Percentiles rank a stretch among this genome's conserved stretches.
phyloP scores from a whole-genome alignment of 345 rosid species.

The Camelina neglecta region DNA sequence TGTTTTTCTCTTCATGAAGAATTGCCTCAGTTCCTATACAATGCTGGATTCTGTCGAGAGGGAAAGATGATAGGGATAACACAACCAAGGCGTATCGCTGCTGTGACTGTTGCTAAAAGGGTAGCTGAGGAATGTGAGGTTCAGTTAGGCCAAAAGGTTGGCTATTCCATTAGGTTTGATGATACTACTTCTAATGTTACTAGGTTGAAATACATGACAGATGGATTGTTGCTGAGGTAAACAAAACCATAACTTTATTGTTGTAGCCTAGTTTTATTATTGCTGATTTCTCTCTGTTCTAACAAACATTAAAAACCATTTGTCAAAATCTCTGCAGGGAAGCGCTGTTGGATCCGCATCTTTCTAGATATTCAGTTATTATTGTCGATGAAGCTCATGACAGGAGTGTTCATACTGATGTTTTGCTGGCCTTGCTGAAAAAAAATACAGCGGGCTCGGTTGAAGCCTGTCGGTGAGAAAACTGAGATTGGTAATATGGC shows the following conservation, averaged over 20 bases:
- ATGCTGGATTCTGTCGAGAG: conserved; percentile 75
- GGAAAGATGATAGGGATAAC: conserved; percentile 82
- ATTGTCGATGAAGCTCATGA: conserved; percentile 97
- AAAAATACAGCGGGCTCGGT: conserved; percentile 67
- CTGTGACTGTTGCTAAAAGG: conserved; percentile 82
- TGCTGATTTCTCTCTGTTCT: conserved; percentile 22
- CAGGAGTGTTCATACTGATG: conserved; percentile 94
- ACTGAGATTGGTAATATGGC: conserved; percentile 39
- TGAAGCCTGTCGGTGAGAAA: conserved; percentile 46
- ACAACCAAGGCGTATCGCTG: conserved; percentile 95
- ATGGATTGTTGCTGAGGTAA: conserved; percentile 85
- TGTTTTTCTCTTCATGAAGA: conserved; percentile 55
- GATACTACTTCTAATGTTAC: conserved; percentile 71
- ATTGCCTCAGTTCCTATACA: conserved; percentile 78
- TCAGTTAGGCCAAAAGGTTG: conserved; percentile 79
- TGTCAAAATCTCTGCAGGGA: conserved; percentile 56
- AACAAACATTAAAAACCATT: neutral
- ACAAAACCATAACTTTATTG: neutral
- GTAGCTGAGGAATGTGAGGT: conserved; percentile 88
- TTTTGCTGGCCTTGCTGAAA: conserved; percentile 84
- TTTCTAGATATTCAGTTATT: conserved; percentile 81
- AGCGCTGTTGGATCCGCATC: conserved; percentile 81
- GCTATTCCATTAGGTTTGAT: conserved; percentile 86
- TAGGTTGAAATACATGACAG: conserved; percentile 90
- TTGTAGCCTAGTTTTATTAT: neutral